A percentile compares a stretch with the other conserved stretches of the same genome.
phyloP scores from a whole-genome alignment of 2,329 filamentous ascomycete species.

The Colletotrichum tanaceti region DNA sequence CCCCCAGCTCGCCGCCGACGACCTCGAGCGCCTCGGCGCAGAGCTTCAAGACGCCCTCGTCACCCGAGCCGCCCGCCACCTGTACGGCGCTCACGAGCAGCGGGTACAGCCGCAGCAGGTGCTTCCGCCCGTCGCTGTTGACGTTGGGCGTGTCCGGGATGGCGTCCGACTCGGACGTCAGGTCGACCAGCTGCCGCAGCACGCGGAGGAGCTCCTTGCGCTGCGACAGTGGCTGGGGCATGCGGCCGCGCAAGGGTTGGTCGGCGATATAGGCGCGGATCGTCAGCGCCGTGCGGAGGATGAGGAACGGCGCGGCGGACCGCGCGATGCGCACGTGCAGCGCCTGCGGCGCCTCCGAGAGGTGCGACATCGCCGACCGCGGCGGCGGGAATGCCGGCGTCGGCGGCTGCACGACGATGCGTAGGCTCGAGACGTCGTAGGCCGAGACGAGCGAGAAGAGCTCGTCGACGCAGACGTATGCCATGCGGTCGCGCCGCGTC shows the following conservation, averaged over 20 bases:
- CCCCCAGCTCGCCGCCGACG: constrained; percentile 68
- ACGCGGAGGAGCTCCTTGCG: constrained; percentile 81
- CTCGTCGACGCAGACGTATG: constrained; percentile 83
- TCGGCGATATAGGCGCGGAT: constrained; percentile 90
- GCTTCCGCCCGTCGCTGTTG: constrained; percentile 73
- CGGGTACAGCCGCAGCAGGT: constrained; percentile 84
- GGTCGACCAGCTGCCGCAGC: constrained; percentile 71
- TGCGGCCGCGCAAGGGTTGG: constrained; percentile 86
- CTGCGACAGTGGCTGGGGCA: constrained; percentile 88
- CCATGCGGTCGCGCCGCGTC: constrained; percentile 75
- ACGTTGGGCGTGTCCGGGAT: constrained; percentile 68
- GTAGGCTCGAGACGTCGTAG: constrained; percentile 55
- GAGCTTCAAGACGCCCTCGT: constrained; percentile 69
- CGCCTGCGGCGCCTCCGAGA: constrained; percentile 47
- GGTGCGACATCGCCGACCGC: constrained; percentile 36
- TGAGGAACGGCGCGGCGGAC: constrained; percentile 82
- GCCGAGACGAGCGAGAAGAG: constrained; percentile 76
- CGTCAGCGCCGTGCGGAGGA: constrained; percentile 82
- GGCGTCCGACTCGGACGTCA: constrained; percentile 77
- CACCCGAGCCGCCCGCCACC: constrained; percentile 67
- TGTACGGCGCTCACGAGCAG: constrained; percentile 74
- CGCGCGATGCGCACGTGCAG: constrained; percentile 73
- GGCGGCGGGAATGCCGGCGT: constrained; percentile 55
- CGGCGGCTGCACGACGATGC: constrained; percentile 56
- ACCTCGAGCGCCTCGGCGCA: constrained; percentile 71